Conservation (phyloP, 2,329 filamentous ascomycete species). For the Zasmidium angulare region DNA sequence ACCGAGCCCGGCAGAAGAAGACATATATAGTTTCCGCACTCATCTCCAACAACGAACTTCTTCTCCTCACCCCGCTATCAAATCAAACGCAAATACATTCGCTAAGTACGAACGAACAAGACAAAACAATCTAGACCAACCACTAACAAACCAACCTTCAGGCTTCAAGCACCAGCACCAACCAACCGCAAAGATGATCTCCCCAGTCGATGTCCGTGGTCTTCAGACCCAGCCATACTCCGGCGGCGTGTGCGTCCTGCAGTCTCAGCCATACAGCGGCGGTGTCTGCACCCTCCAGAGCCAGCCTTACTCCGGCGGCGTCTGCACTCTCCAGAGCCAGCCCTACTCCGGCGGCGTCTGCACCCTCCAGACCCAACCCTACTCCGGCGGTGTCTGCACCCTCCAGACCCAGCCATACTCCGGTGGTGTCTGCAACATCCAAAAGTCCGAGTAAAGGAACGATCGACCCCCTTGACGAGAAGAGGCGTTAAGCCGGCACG, state of each 20-base stretch:
- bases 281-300: background rate
- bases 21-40: background rate
- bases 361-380: background rate
- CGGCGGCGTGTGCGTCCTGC: background rate
- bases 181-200: background rate
- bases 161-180: background rate
- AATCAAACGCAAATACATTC: background rate
- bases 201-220: background rate
- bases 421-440: background rate
- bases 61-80: background rate
- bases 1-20: background rate
- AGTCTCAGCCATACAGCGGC: no score
- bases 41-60: background rate
- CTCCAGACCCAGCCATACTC: background rate
- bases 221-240: background rate
- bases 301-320: background rate
- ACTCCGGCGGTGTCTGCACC: background rate
- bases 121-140: background rate
- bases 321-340: background rate
- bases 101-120: background rate
- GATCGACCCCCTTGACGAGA: no score
- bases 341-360: background rate
- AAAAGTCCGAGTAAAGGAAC: no score
- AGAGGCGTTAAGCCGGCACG: no score
- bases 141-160: background rate